Percentiles rank a stretch among this genome's conserved stretches.
Conservation (phyloP, 306 rosid species). For the Vigna radiata region DNA sequence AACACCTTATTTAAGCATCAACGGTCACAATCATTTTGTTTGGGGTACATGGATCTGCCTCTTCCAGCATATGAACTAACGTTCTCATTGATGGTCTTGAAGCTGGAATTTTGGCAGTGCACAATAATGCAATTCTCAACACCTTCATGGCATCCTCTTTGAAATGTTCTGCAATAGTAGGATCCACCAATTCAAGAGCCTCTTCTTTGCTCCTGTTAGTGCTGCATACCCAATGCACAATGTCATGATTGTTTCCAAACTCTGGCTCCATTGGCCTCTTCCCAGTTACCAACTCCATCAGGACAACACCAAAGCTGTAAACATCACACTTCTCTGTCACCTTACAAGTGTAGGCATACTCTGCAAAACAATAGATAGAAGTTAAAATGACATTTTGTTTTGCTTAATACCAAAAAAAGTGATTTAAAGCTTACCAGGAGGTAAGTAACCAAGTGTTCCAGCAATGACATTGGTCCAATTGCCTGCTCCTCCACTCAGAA, state of each 20-base stretch:
- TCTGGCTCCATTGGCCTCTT: slow-evolving; percentile 71
- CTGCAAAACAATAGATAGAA: slow-evolving; percentile 47
- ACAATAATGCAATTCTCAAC: slow-evolving; percentile 65
- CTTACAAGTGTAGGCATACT: slow-evolving; percentile 81
- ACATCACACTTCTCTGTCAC: slow-evolving; percentile 93
- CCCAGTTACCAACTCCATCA: slow-evolving; percentile 86
- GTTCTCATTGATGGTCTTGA: slow-evolving; percentile 90
- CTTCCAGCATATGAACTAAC: slow-evolving; percentile 91
- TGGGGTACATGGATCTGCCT: slow-evolving; percentile 65
- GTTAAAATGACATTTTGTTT: slow-evolving; percentile 2
- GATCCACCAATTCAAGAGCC: slow-evolving; percentile 62
- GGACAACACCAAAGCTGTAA: slow-evolving; percentile 87
- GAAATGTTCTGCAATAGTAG: slow-evolving; percentile 56
- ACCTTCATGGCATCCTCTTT: slow-evolving; percentile 73
- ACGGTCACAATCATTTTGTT: slow-evolving; percentile 49
- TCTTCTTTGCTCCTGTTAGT: slow-evolving; percentile 52
- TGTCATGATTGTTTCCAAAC: slow-evolving; percentile 79
- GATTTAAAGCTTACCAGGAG: slow-evolving; percentile 73
- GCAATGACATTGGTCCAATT: slow-evolving; percentile 77
- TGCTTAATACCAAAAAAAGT: neutral
- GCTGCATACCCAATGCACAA: slow-evolving; percentile 75
- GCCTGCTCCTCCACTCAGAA: slow-evolving; percentile 66
- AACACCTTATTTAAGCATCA: slow-evolving; percentile 41
- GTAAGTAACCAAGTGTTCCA: slow-evolving; percentile 86
- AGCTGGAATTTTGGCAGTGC: slow-evolving; percentile 64